Conservation (phyloP, 2,329 filamentous ascomycete species). For the Lecanicillium sp. region DNA sequence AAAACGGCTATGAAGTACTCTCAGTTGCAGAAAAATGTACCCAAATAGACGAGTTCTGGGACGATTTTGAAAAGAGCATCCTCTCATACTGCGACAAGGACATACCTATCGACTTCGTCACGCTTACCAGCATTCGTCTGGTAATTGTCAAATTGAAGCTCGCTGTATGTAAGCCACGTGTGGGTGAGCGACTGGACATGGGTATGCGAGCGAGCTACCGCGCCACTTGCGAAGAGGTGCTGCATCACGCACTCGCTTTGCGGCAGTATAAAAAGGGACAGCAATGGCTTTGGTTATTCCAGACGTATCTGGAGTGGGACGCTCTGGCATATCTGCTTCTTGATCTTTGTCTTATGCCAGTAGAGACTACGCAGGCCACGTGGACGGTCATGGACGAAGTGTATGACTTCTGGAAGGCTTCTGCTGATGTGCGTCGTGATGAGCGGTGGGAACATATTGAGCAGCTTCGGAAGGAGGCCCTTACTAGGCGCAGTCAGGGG, state of each 20-base stretch:
- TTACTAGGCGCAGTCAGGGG: not conserved
- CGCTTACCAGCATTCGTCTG: not conserved
- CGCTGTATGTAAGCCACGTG: not conserved
- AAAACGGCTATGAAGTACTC: not conserved
- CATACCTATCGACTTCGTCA: not conserved
- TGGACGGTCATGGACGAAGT: constrained; percentile 7
- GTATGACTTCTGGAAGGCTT: constrained; percentile 9
- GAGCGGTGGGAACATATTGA: constrained; percentile 9
- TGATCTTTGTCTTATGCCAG: not conserved
- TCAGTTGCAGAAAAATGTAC: not conserved
- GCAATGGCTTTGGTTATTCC: not conserved
- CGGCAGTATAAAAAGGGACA: constrained; percentile 6
- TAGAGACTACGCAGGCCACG: not conserved
- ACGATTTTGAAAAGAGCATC: not conserved
- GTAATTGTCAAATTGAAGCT: not conserved
- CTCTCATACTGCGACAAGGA: not conserved
- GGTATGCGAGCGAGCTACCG: not conserved
- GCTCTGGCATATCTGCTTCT: constrained; percentile 2
- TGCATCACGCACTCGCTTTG: constrained; percentile 5
- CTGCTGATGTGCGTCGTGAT: constrained; percentile 4
- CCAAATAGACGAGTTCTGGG: not conserved
- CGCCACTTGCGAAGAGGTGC: constrained; percentile 6
- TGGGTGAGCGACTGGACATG: not conserved
- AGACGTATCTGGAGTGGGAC: constrained; percentile 5
- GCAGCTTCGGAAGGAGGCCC: constrained; percentile 1